Evolutionary conservation across 768 basidiomycete genomes (phyloP), one percentile per base, ranked within the genome.

Genomic region (Kwoniella sp.): DNA sequence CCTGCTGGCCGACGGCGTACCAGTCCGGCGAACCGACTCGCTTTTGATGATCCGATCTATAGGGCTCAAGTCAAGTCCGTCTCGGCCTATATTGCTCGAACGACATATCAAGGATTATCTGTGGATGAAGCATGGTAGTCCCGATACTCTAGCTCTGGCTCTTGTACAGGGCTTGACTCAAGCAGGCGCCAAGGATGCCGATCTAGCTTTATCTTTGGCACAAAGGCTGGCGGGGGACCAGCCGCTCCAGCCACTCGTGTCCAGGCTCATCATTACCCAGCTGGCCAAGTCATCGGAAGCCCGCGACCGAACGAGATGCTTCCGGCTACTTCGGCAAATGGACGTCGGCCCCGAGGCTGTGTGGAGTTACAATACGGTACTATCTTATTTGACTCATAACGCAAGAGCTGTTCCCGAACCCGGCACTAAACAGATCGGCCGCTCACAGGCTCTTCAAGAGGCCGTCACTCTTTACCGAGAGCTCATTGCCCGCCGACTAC

Each of bases 91-190:
- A 27, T 48, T 69, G 25, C 50, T 69, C 9, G 60, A 64, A 33
- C 51, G 67, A 7, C 57, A 69, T 50, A 37, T 69, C 37, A 53
- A 57, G 20, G 67, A 69, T 47, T 63, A 61, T 34, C 42, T 62
- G 5, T 59, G 53, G 40, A 25, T 45, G 8, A 38, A 46, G 2
- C 25, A 22, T 17, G 22, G 32, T 23, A 37, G 38, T 0, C 23
- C 38, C 5, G 23, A 19, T 22, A 26, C 49, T 0, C 29, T 64
- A 17, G 46, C 60, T 4, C 23, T 23, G n/a, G 59, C 61, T 15
- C 32, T 69, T 8, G 44, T 57, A 1, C 39, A 48, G 15, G 62
- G 62, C 2, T 29, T 66, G n/a, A 57, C 37, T 0, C 23, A 27
- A 2, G 36, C 48, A 5, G 33, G 48, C 11, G 20, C 55, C 3